Percentiles rank a stretch among this genome's conserved stretches.
phyloP scores from a whole-genome alignment of 2,329 filamentous ascomycete genomes.

The Thielaviopsis euricoi region DNA sequence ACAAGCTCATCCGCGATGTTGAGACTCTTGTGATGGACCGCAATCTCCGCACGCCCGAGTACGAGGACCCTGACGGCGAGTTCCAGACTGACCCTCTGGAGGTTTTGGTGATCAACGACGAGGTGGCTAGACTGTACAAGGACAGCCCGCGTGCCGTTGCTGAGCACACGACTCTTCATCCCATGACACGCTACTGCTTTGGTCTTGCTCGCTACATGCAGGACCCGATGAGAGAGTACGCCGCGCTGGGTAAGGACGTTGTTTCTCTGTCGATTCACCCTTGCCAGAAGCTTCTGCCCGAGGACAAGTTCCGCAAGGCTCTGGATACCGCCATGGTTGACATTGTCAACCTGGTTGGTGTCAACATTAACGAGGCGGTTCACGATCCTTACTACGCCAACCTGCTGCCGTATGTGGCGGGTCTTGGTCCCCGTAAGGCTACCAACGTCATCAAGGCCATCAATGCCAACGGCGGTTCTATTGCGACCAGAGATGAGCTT shows the following conservation, averaged over 20 bases:
- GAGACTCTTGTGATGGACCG: constrained; percentile 64
- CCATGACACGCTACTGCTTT: constrained; percentile 76
- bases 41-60: constrained; percentile 63
- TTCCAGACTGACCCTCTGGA: constrained; percentile 70
- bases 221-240: constrained; percentile 92
- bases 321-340: constrained; percentile 96
- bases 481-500: constrained; percentile 72
- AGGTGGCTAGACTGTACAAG: constrained; percentile 92
- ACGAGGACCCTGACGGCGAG: constrained; percentile 59
- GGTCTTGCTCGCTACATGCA: constrained; percentile 83
- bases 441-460: constrained; percentile 60
- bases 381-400: constrained; percentile 68
- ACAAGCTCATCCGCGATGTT: constrained; percentile 67
- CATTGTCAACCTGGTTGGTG: constrained; percentile 91
- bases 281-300: constrained; percentile 73
- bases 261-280: constrained; percentile 75
- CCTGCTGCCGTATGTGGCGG: constrained; percentile 77
- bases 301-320: constrained; percentile 72
- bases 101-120: constrained; percentile 84
- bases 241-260: constrained; percentile 76
- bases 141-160: constrained; percentile 62
- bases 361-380: constrained; percentile 87
- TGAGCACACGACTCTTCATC: constrained; percentile 67
- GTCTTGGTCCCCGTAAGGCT: constrained; percentile 83
- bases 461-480: constrained; percentile 73